A percentile compares a stretch with the other conserved stretches of the same genome.
Conservation (phyloP, 805 yeast genomes). For the Candida chilensis region DNA sequence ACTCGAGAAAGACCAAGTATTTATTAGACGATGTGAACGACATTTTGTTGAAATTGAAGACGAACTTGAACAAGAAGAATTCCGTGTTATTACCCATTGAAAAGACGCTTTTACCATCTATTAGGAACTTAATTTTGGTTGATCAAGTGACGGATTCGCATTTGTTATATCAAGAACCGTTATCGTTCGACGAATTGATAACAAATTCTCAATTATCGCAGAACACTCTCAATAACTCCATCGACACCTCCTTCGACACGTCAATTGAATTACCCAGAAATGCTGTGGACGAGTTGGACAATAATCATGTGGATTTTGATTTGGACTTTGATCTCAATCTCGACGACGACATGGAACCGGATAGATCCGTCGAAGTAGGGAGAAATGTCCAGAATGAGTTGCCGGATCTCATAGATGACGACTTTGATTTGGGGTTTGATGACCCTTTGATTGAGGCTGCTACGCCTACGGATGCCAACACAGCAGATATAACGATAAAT, state of each 20-base stretch:
- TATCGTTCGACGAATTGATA: slow-evolving; percentile 12
- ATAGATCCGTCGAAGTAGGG: slow-evolving; percentile 45
- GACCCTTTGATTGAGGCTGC: slow-evolving; percentile 27
- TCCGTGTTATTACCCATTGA: slow-evolving; percentile 50
- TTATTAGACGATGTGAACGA: slow-evolving; percentile 78
- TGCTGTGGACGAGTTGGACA: slow-evolving; percentile 16
- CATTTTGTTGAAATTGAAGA: slow-evolving; percentile 60
- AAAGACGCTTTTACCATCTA: slow-evolving; percentile 50
- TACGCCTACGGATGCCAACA: no score
- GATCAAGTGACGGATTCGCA: slow-evolving; percentile 79
- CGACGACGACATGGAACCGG: slow-evolving; percentile 10
- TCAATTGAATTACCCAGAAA: slow-evolving; percentile 67
- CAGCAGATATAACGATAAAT: no score
- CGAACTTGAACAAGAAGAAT: slow-evolving; percentile 44
- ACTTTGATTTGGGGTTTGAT: slow-evolving; percentile 24
- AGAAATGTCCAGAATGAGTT: slow-evolving; percentile 19
- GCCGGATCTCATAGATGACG: slow-evolving; percentile 7
- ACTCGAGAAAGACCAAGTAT: slow-evolving; percentile 77
- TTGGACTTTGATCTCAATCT: slow-evolving; percentile 11
- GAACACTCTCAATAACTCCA: slow-evolving; percentile 4
- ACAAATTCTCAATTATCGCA: slow-evolving; percentile 24
- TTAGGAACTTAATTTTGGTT: slow-evolving; percentile 51
- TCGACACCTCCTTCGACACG: slow-evolving; percentile 28
- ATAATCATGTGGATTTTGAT: slow-evolving; percentile 17
- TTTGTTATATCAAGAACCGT: slow-evolving; percentile 58